A percentile compares a stretch with the other conserved stretches of the same genome.
These are phyloP conservation scores for Dictyostelium purpureum DNA, from an alignment of 78 protist genomes.

Conservation along the genomic window DNA sequence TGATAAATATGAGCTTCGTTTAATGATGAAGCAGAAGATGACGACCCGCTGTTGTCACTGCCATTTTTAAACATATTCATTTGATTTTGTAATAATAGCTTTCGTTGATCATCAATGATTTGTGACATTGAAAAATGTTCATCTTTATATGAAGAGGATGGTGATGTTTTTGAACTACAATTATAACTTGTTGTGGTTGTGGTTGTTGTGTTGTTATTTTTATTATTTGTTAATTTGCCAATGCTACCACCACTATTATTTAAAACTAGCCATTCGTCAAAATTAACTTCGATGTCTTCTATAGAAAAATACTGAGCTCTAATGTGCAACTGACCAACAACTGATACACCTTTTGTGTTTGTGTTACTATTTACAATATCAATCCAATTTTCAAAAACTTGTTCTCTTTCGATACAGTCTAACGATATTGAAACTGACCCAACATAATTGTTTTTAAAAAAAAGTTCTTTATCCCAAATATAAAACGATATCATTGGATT, in stretches of 20 bases:
- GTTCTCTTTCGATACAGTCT: not conserved
- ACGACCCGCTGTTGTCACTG: not conserved
- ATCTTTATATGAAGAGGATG: not conserved
- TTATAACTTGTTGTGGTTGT: not conserved
- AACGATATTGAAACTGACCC: not conserved
- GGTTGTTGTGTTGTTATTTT: not conserved
- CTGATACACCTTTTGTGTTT: too few species aligned
- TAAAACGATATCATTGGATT: not conserved
- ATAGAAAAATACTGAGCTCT: not conserved
- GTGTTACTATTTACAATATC: not conserved
- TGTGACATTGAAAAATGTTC: not conserved
- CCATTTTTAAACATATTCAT: not conserved
- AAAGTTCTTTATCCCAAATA: conserved; percentile 55
- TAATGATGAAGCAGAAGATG: conserved; percentile 12
- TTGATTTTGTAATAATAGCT: not conserved
- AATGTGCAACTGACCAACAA: not conserved
- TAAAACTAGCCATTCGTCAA: conserved; percentile 1
- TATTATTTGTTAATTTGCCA: too few species aligned
- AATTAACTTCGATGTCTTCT: not conserved
- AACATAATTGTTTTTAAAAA: conserved; percentile 23
- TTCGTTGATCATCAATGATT: not conserved
- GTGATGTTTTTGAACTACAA: not conserved
- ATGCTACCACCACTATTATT: not conserved
- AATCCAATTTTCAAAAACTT: not conserved
- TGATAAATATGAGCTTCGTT: not conserved